These are phyloP conservation scores for Nothopassalora personata DNA, from an alignment of 2,329 filamentous ascomycete species.

Conservation along the genomic window DNA sequence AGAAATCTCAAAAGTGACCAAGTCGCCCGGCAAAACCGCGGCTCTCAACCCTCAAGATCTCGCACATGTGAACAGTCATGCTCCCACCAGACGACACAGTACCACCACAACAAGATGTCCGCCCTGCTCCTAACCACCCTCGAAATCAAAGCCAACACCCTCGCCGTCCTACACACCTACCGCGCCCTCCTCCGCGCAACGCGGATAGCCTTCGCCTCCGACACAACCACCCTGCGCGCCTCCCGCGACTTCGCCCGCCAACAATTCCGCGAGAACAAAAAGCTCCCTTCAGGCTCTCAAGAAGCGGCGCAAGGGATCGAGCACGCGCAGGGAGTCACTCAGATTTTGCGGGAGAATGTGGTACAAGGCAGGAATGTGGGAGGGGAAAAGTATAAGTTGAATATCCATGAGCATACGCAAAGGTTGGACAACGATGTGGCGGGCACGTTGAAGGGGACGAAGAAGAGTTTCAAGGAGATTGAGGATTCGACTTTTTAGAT, in stretches of 20 bases:
- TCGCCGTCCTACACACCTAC: constrained; percentile 71
- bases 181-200: constrained; percentile 74
- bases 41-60: not conserved
- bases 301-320: constrained; percentile 61
- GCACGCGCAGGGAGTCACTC: constrained; percentile 77
- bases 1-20: not conserved
- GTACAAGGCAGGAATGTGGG: constrained; percentile 62
- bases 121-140: constrained; percentile 7
- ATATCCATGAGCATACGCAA: constrained; percentile 88
- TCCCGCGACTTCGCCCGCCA: constrained; percentile 67
- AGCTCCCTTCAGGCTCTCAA: constrained; percentile 53
- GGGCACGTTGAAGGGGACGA: constrained; percentile 53
- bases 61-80: not conserved
- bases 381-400: constrained; percentile 52
- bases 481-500: constrained; percentile 28
- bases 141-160: constrained; percentile 28
- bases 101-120: constrained; percentile 1
- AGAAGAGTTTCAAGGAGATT: constrained; percentile 37
- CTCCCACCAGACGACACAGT: not conserved
- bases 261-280: constrained; percentile 65
- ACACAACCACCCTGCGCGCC: constrained; percentile 61
- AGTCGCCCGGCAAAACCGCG: not conserved
- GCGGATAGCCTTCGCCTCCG: constrained; percentile 76
- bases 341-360: constrained; percentile 73
- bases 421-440: constrained; percentile 89